phyloP scores from a whole-genome alignment of 2,329 filamentous ascomycete species.

The Ceratocystis huliohia region DNA sequence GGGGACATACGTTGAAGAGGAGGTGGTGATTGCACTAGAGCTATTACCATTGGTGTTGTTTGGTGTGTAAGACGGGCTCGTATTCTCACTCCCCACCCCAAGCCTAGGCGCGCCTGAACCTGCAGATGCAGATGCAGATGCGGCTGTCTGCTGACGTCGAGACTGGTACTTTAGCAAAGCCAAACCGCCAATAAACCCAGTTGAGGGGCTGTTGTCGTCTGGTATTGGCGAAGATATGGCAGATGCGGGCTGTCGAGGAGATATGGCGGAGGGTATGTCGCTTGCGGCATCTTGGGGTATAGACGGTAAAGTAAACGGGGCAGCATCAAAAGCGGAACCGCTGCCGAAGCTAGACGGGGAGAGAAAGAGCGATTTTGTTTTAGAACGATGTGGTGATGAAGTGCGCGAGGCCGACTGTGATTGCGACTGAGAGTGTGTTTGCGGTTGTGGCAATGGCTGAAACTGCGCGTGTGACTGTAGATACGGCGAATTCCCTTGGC shows the following conservation, averaged over 20 bases:
- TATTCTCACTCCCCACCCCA: conserved; percentile 13
- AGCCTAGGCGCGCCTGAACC: background rate
- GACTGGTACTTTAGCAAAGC: conserved; percentile 39
- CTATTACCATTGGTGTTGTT: conserved; percentile 4
- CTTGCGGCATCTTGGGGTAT: conserved; percentile 17
- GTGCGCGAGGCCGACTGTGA: conserved; percentile 1
- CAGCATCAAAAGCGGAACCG: conserved; percentile 19
- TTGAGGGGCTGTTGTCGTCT: conserved; percentile 30
- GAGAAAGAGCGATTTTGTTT: conserved; percentile 19
- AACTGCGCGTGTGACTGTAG: conserved; percentile 7
- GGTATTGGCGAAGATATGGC: conserved; percentile 25
- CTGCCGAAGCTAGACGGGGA: conserved; percentile 23
- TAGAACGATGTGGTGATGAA: conserved; percentile 17
- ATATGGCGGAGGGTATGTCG: conserved; percentile 14
- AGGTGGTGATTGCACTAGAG: background rate
- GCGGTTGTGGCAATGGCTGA: conserved; percentile 5
- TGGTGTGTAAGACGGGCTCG: conserved; percentile 14
- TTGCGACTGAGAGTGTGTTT: background rate
- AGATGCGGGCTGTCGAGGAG: conserved; percentile 21
- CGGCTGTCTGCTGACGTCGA: conserved; percentile 28
- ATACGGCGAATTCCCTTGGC: conserved; percentile 13
- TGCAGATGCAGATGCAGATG: conserved; percentile 12
- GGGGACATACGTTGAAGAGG: background rate
- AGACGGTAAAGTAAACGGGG: conserved; percentile 23
- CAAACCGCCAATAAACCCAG: conserved; percentile 43